Base-by-base conservation (phyloP, 2,329 filamentous ascomycete species). In the Didymella pinodella region DNA sequence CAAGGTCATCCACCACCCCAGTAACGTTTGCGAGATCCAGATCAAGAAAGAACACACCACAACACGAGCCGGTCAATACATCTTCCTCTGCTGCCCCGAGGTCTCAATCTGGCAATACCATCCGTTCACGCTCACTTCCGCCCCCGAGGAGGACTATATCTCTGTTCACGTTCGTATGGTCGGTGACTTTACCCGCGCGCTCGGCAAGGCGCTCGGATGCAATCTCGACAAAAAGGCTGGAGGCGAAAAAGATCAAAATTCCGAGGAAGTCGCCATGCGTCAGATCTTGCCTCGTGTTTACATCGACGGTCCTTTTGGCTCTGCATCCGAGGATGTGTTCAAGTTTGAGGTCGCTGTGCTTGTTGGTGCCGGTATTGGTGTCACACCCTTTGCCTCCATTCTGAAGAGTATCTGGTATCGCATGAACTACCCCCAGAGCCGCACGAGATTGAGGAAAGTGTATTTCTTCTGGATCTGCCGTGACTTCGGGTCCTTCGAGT, bases 381-480 rank as follows among this genome's bases (percentile, higher is more conserved):
- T 84, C 4, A 83, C 82, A 11, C 80, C 81, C 6, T 84, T 84
- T 66, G 82, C 82, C 14, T 82, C 79, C 29, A 83, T 84, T 48
- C 73, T 84, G 72, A 96, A 96, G 83, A 93, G 90, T 52, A 94
- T 96, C 79, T 96, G 92, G 92, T 96, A 95, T 82, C 87, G 91
- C 48, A 93, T 94, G 89, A 94, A 93, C 83, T 93, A 92, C 78
- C 90, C 90, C 2, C 88, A 91, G 75, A 86, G 89, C 77, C 90
- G 90, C 80, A 93, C 90, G 2, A 84, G 90, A 4, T 83, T 96
- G 43, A 85, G 88, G 71, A 96, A 95, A 78, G 91, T 96, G 25
- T 96, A 95, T 82, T 95, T 95, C 82, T 93, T 95, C 85, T 95
- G 92, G 92, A 88, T 95, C 63, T 94, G 91, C 82, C 85, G 91